Conservation (phyloP, 306 rosid genomes). For the Ormosia emarginata region DNA sequence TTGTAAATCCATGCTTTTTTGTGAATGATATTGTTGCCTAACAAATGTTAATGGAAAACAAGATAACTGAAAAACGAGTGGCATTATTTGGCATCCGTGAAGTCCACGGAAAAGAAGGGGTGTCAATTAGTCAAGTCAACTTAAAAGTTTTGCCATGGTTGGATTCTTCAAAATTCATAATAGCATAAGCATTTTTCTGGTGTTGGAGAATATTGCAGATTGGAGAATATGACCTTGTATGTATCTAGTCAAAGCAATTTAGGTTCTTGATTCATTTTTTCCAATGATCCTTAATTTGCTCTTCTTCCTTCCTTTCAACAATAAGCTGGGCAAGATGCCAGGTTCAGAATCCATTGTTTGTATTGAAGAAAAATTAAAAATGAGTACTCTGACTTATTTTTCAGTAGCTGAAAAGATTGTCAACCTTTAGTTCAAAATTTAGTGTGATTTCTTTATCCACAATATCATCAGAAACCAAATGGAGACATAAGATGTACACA, state of each 20-base stretch:
- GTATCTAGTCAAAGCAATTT: background rate
- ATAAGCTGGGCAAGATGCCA: background rate
- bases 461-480: background rate
- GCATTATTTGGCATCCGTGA: background rate
- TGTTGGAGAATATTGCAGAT: background rate
- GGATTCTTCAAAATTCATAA: background rate
- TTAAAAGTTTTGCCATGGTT: background rate
- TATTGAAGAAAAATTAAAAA: background rate
- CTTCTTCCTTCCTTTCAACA: background rate
- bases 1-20: background rate
- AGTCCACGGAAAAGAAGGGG: background rate
- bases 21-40: background rate
- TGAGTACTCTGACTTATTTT: background rate
- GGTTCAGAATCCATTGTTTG: background rate
- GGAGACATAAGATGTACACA: background rate
- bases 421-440: background rate
- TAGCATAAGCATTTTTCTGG: background rate
- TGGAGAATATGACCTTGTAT: background rate
- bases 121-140: constrained; percentile 26
- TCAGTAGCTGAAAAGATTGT: constrained; percentile 9
- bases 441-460: background rate
- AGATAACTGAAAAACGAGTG: background rate
- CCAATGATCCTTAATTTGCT: background rate
- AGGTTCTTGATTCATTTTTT: constrained; percentile 20
- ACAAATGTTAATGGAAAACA: constrained; percentile 10